Conservation (phyloP, 176 grass and related monocot genomes). For the Eleusine indica region DNA sequence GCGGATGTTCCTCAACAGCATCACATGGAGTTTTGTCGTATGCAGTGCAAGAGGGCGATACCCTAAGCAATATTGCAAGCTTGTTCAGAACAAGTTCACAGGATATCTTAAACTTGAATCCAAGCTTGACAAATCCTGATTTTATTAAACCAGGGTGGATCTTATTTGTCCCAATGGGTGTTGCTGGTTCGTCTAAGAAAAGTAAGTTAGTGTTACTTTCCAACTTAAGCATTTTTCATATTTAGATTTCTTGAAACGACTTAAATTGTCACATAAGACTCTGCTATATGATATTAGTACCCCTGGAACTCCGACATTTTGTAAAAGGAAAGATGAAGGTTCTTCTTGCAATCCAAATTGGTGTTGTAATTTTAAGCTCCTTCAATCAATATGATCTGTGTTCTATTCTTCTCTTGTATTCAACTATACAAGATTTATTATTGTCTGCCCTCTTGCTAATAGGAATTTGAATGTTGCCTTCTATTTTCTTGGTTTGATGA, state of each 20-base stretch:
- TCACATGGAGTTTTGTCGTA: conserved; percentile 48
- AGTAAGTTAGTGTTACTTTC: conserved; percentile 42
- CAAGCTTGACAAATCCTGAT: conserved; percentile 27
- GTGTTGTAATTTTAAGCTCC: background rate
- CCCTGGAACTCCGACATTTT: background rate
- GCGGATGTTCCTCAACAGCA: conserved; percentile 44
- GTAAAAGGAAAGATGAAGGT: conserved; percentile 8
- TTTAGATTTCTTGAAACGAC: background rate
- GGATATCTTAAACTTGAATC: conserved; percentile 54
- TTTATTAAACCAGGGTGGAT: conserved; percentile 39
- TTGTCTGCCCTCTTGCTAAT: background rate
- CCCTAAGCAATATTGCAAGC: conserved; percentile 42
- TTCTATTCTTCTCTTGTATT: background rate
- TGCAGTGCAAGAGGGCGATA: conserved; percentile 50
- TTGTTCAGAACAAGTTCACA: conserved; percentile 41
- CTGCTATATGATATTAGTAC: background rate
- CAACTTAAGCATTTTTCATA: background rate
- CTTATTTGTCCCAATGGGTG: conserved; percentile 63
- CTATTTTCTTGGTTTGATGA: conserved; percentile 18
- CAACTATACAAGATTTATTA: background rate
- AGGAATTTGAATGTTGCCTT: background rate
- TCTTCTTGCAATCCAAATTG: conserved; percentile 3
- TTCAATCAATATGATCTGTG: conserved; percentile 1
- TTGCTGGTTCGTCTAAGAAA: conserved; percentile 39
- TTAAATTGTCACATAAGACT: background rate